A percentile compares a stretch with the other conserved stretches of the same genome.
Conservation (phyloP, 2,329 filamentous ascomycete species). For the Pseudogymnoascus verrucosus region DNA sequence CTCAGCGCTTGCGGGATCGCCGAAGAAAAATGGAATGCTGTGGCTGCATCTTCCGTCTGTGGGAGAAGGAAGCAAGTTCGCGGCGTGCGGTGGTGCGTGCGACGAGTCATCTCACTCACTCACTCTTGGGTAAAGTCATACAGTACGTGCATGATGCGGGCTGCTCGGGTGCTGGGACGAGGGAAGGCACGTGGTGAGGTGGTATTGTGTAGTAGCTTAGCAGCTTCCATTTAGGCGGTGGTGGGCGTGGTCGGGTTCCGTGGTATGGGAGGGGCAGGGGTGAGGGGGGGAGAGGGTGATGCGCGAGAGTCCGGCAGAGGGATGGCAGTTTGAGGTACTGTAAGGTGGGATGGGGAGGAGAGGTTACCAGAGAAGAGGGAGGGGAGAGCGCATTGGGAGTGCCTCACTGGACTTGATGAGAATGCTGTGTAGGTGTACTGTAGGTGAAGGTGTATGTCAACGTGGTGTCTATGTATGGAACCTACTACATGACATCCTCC, state of each 20-base stretch:
- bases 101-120: too few species aligned
- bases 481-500: neutral
- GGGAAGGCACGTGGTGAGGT: neutral
- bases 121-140: neutral
- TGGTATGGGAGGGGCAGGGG: neutral
- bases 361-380: too few species aligned
- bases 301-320: neutral
- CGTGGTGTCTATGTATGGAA: neutral
- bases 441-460: neutral
- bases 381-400: too few species aligned
- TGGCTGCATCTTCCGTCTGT: too few species aligned
- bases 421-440: too few species aligned
- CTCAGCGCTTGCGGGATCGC: too few species aligned
- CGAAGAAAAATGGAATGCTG: too few species aligned
- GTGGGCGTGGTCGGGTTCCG: neutral
- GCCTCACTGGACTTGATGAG: too few species aligned
- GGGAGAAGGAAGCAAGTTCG: too few species aligned
- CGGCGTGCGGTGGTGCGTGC: too few species aligned
- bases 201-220: neutral
- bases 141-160: neutral
- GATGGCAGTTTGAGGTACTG: neutral
- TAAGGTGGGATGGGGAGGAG: too few species aligned
- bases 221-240: neutral
- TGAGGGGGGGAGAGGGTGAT: neutral
- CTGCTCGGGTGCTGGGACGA: neutral